These are phyloP conservation scores for Tephrocybe sp. DNA, from an alignment of 768 basidiomycete species.

Conservation along the genomic window DNA sequence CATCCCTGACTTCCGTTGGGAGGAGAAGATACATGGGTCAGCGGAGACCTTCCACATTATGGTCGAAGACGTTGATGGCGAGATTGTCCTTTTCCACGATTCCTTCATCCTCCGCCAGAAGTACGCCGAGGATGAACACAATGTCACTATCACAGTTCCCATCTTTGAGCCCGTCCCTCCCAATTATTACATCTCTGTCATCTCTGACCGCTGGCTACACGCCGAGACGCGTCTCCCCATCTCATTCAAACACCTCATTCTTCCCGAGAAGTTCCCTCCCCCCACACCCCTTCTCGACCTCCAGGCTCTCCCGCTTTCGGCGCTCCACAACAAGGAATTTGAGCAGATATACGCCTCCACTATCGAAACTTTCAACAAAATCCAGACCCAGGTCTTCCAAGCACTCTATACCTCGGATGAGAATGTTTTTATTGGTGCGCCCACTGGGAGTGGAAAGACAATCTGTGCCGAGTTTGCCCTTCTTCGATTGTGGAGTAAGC, in stretches of 20 bases:
- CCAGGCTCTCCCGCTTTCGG: conserved; percentile 84
- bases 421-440: conserved; percentile 95
- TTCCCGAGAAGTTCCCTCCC: conserved; percentile 94
- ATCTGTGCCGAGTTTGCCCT: conserved; percentile 97
- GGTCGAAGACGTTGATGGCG: conserved; percentile 97
- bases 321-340: conserved; percentile 91
- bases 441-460: conserved; percentile 96
- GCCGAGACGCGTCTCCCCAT: conserved; percentile 92
- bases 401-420: conserved; percentile 95
- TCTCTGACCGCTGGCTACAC: conserved; percentile 95
- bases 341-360: conserved; percentile 81
- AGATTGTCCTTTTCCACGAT: conserved; percentile 94
- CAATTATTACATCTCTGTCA: conserved; percentile 94
- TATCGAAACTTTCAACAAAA: conserved; percentile 93
- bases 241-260: conserved; percentile 96
- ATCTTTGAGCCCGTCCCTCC: conserved; percentile 98
- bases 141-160: conserved; percentile 89
- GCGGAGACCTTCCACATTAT: conserved; percentile 91
- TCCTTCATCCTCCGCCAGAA: conserved; percentile 88
- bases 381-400: conserved; percentile 98
- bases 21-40: conserved; percentile 85
- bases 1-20: conserved; percentile 98
- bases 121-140: conserved; percentile 93
- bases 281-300: conserved; percentile 93
- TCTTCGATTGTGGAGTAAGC: conserved; percentile 90